Conservation (phyloP, 768 basidiomycete genomes). For the Myochromella boudieri region DNA sequence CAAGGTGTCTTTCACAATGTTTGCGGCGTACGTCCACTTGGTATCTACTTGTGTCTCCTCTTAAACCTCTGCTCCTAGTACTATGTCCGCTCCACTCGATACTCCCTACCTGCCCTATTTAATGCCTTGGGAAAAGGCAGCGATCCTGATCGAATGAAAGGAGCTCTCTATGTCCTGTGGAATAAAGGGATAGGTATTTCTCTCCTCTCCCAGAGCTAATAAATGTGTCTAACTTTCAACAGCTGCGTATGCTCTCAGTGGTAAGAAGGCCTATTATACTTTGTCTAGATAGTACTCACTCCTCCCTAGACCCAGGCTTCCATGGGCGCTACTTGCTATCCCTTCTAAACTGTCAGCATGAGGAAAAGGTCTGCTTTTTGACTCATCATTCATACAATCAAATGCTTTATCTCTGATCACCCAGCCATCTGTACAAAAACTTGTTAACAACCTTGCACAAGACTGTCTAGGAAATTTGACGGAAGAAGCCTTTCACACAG, state of each 20-base stretch:
- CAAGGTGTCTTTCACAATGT: slow-evolving; percentile 66
- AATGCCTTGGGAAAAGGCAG: slow-evolving; percentile 67
- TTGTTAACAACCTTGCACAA: slow-evolving; percentile 59
- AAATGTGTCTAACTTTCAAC: slow-evolving; percentile 9
- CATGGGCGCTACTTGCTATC: slow-evolving; percentile 59
- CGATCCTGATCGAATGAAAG: slow-evolving; percentile 94
- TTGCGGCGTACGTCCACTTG: slow-evolving; percentile 51
- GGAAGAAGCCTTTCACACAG: slow-evolving; percentile 66
- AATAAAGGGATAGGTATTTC: slow-evolving; percentile 66
- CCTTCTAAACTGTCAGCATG: slow-evolving; percentile 75
- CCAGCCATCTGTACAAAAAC: slow-evolving; percentile 76
- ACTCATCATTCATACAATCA: background rate
- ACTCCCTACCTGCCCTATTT: slow-evolving; percentile 59
- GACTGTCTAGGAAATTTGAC: slow-evolving; percentile 61
- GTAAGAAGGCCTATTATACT: slow-evolving; percentile 36
- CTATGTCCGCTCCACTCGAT: slow-evolving; percentile 70
- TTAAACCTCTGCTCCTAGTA: slow-evolving; percentile 39
- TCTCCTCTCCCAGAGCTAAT: background rate
- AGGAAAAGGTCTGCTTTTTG: slow-evolving; percentile 65
- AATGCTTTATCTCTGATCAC: slow-evolving; percentile 2
- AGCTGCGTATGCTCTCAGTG: slow-evolving; percentile 71
- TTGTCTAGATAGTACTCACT: slow-evolving; percentile 1
- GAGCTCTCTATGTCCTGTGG: slow-evolving; percentile 80
- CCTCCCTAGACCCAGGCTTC: slow-evolving; percentile 50
- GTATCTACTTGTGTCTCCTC: background rate